A percentile compares a stretch with the other conserved stretches of the same genome.
These are phyloP conservation scores for Chlamydomonas applanata DNA, from an alignment of 139 green algal genomes.

Conservation along the genomic window DNA sequence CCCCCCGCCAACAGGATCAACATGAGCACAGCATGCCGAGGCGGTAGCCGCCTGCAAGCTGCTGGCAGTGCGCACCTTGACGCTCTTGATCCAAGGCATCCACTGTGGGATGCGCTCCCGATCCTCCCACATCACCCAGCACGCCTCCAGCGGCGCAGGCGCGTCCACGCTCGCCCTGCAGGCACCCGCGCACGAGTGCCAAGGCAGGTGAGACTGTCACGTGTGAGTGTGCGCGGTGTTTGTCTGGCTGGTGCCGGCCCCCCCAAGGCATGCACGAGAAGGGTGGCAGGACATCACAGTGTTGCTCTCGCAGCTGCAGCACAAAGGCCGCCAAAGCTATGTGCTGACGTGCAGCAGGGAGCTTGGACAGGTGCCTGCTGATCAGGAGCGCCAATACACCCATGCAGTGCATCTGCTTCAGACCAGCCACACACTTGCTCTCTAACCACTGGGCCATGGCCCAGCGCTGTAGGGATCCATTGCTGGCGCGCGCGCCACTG, in stretches of 20 bases:
- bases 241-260: too few relatives aligned
- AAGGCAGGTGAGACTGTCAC: too few relatives aligned
- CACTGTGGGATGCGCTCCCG: constrained; percentile 76
- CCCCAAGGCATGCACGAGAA: too few relatives aligned
- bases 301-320: not conserved
- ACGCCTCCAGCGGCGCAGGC: constrained; percentile 64
- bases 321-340: not conserved
- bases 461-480: constrained; percentile 31
- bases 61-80: constrained; percentile 55
- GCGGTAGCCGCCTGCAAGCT: too few relatives aligned
- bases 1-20: too few relatives aligned
- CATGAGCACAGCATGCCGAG: too few relatives aligned
- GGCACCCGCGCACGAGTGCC: too few relatives aligned
- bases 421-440: constrained; percentile 47
- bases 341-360: not conserved
- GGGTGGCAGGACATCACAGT: not conserved
- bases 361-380: not conserved
- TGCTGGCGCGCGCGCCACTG: constrained; percentile 11
- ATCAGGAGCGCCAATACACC: not conserved
- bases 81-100: constrained; percentile 92
- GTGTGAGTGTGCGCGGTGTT: too few relatives aligned
- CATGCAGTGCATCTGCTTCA: not conserved
- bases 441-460: constrained; percentile 61
- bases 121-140: constrained; percentile 81
- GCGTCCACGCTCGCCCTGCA: constrained; percentile 60